phyloP scores from a whole-genome alignment of 2,329 filamentous ascomycete genomes.

The Teratosphaeria zuluensis region DNA sequence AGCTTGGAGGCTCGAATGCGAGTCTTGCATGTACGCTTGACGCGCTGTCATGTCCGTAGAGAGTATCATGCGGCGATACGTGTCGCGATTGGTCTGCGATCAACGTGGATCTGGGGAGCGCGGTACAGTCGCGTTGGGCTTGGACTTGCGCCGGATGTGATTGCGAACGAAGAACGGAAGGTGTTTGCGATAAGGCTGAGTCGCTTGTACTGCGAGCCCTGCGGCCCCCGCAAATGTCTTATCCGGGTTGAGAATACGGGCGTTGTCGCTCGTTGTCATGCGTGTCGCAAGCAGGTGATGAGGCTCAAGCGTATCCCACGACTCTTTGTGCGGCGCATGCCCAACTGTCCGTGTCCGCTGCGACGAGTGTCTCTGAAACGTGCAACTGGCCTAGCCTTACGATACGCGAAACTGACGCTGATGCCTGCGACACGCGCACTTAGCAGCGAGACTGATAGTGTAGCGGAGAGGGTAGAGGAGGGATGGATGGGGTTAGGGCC shows the following conservation, averaged over 20 bases:
- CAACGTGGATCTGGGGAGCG: not conserved
- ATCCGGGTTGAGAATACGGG: not conserved
- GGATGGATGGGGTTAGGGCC: not conserved
- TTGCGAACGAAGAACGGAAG: not conserved
- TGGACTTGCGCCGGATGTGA: not conserved
- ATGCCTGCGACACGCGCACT: conserved; percentile 5
- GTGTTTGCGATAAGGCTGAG: conserved; percentile 7
- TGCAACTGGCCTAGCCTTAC: conserved; percentile 2
- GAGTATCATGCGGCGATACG: conserved; percentile 6
- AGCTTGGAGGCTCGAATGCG: conserved; percentile 48
- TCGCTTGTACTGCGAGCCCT: not conserved
- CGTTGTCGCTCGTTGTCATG: conserved; percentile 5
- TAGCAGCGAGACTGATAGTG: not conserved
- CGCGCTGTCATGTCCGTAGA: conserved; percentile 11
- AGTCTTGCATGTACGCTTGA: conserved; percentile 12
- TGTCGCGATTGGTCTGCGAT: not conserved
- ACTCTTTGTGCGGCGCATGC: conserved; percentile 2
- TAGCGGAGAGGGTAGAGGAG: not conserved
- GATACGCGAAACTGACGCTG: conserved; percentile 12
- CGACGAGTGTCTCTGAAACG: not conserved
- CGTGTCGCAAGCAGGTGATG: conserved; percentile 3
- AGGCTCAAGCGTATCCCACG: not conserved
- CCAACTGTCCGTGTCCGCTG: conserved; percentile 1
- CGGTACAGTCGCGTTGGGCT: not conserved
- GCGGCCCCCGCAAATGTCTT: not conserved